phyloP scores from a whole-genome alignment of 2,329 filamentous ascomycete genomes.

The Metarhizium sp. region DNA sequence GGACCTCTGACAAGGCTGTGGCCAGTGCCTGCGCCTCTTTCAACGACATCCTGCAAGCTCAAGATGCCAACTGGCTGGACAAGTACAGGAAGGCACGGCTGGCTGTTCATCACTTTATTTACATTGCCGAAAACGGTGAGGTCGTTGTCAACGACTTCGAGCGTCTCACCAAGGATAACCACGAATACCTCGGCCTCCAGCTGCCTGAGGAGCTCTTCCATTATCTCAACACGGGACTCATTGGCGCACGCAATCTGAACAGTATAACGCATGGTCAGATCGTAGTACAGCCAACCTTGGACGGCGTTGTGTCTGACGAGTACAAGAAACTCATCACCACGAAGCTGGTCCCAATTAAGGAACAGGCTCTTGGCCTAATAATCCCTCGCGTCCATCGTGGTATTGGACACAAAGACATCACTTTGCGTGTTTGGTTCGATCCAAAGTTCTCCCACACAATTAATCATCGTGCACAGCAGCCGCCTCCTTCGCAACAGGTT shows the following conservation, averaged over 20 bases:
- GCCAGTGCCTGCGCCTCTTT: conserved; percentile 66
- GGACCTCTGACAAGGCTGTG: conserved; percentile 58
- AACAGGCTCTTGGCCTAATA: conserved; percentile 68
- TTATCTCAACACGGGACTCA: conserved; percentile 76
- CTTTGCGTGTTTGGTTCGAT: conserved; percentile 78
- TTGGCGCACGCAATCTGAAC: conserved; percentile 70
- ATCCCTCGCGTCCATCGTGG: conserved; percentile 74
- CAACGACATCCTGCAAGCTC: conserved; percentile 65
- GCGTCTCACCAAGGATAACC: conserved; percentile 69
- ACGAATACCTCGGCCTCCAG: conserved; percentile 83
- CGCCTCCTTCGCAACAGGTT: conserved; percentile 36
- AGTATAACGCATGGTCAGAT: conserved; percentile 76
- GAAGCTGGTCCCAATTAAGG: conserved; percentile 64
- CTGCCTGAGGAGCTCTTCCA: conserved; percentile 84
- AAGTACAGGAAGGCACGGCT: conserved; percentile 80
- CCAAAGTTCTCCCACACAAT: conserved; percentile 58
- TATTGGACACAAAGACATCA: conserved; percentile 71
- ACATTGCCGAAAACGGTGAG: conserved; percentile 68
- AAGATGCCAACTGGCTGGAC: conserved; percentile 69
- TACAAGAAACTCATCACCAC: conserved; percentile 73
- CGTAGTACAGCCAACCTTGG: conserved; percentile 71
- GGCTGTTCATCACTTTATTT: conserved; percentile 79
- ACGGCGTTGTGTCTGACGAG: conserved; percentile 68
- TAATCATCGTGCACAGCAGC: conserved; percentile 44
- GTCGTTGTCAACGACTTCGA: conserved; percentile 66